These are phyloP conservation scores for Hortiboletus rubellus DNA, from an alignment of 1,284 basidiomycete genomes.

Conservation along the genomic window DNA sequence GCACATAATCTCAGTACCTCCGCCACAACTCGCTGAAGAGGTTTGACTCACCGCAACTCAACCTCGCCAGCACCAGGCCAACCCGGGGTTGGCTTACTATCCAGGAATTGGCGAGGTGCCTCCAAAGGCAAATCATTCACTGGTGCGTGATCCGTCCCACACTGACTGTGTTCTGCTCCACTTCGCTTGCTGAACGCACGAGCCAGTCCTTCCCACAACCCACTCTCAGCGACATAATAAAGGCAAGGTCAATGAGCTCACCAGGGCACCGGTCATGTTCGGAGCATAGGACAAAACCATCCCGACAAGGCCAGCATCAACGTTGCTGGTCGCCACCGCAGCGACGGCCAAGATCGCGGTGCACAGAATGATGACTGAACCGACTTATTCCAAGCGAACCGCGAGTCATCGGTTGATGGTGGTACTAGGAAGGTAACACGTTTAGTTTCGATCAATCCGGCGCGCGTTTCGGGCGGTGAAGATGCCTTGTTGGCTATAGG, in stretches of 20 bases:
- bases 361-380: constrained; percentile 77
- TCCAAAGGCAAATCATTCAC: constrained; percentile 66
- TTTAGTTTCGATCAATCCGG: constrained; percentile 79
- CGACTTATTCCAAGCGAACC: constrained; percentile 79
- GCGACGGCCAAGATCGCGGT: constrained; percentile 70
- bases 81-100: constrained; percentile 52
- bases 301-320: constrained; percentile 89
- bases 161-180: constrained; percentile 92
- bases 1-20: background rate
- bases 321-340: constrained; percentile 68
- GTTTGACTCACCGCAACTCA: constrained; percentile 60
- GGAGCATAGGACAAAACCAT: constrained; percentile 85
- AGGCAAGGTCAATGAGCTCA: constrained; percentile 24
- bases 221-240: constrained; percentile 1
- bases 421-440: constrained; percentile 72
- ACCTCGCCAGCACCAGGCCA: constrained; percentile 83
- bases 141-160: constrained; percentile 78
- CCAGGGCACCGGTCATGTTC: constrained; percentile 73
- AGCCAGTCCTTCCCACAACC: constrained; percentile 69
- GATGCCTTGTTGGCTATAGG: constrained; percentile 67
- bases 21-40: background rate
- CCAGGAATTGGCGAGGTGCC: constrained; percentile 71
- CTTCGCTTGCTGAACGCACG: constrained; percentile 86
- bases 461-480: constrained; percentile 81
- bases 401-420: constrained; percentile 80